phyloP scores from a whole-genome alignment of 1,284 basidiomycete species.

The Sporisorium sorghi region DNA sequence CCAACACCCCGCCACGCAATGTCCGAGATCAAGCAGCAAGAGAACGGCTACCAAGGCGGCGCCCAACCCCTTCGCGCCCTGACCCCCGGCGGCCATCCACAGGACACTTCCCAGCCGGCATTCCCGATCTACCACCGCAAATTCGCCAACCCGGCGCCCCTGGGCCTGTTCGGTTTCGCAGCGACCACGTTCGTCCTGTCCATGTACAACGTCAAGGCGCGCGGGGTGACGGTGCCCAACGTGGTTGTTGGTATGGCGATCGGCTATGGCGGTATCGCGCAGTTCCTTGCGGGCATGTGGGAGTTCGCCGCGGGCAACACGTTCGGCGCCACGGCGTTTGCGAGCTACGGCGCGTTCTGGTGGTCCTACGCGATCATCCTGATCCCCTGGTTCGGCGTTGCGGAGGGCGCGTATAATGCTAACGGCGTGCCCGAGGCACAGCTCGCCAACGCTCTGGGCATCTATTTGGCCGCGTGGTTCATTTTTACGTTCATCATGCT shows the following conservation, averaged over 20 bases:
- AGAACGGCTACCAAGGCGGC: conserved; percentile 58
- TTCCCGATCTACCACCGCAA: conserved; percentile 68
- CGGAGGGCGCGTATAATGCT: conserved; percentile 23
- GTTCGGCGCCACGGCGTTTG: conserved; percentile 75
- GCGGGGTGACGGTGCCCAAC: conserved; percentile 59
- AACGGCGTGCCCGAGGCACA: conserved; percentile 44
- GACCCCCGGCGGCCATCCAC: conserved; percentile 71
- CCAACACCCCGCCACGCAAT: conserved; percentile 2
- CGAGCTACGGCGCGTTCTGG: conserved; percentile 67
- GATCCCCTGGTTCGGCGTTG: conserved; percentile 62
- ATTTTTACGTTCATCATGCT: conserved; percentile 64
- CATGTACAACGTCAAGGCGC: conserved; percentile 65
- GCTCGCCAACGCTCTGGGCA: conserved; percentile 48
- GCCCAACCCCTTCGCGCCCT: conserved; percentile 45
- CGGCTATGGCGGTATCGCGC: conserved; percentile 79
- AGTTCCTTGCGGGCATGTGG: conserved; percentile 74
- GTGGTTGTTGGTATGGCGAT: conserved; percentile 62
- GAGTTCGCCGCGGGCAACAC: conserved; percentile 80
- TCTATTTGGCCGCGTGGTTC: conserved; percentile 64
- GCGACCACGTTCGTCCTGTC: conserved; percentile 74
- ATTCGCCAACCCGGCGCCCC: conserved; percentile 73
- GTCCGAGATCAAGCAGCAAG: conserved; percentile 52
- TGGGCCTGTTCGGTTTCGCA: conserved; percentile 71
- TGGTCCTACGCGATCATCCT: conserved; percentile 60
- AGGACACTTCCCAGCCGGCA: conserved; percentile 70